phyloP scores from a whole-genome alignment of 2,329 filamentous ascomycete genomes.

The Talaromyces sp. region DNA sequence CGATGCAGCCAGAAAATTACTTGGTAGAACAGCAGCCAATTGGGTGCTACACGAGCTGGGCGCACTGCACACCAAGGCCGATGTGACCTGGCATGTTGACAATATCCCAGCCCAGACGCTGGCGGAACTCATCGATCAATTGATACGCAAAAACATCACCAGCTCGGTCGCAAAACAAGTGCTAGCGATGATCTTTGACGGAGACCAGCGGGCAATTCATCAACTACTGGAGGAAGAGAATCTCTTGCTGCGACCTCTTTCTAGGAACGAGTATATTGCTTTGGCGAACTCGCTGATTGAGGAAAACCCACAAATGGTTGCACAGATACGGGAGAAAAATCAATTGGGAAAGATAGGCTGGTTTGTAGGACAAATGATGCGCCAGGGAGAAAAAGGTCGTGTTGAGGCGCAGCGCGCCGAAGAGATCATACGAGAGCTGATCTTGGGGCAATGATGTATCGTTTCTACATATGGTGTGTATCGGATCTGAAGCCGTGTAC shows the following conservation, averaged over 20 bases:
- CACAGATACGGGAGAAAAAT: slow-evolving; percentile 57
- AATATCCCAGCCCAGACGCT: slow-evolving; percentile 43
- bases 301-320: slow-evolving; percentile 56
- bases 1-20: slow-evolving; percentile 27
- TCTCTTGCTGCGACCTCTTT: slow-evolving; percentile 54
- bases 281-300: slow-evolving; percentile 54
- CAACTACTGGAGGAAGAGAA: slow-evolving; percentile 57
- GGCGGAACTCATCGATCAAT: slow-evolving; percentile 44
- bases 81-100: slow-evolving; percentile 41
- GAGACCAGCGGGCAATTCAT: slow-evolving; percentile 47
- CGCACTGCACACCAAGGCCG: slow-evolving; percentile 56
- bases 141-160: slow-evolving; percentile 47
- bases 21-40: slow-evolving; percentile 56
- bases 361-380: slow-evolving; percentile 68
- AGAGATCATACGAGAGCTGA: slow-evolving; percentile 50
- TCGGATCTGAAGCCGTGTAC: neutral
- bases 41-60: slow-evolving; percentile 76
- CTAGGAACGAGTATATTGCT: slow-evolving; percentile 53
- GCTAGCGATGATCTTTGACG: slow-evolving; percentile 54
- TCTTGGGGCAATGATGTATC: slow-evolving; percentile 28
- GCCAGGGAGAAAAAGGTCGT: slow-evolving; percentile 56
- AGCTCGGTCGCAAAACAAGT: slow-evolving; percentile 60
- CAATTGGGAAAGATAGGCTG: slow-evolving; percentile 65
- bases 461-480: neutral
- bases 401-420: slow-evolving; percentile 61